Evolutionary conservation across 148 eudicot species (phyloP).

Genomic region (Rhododendron griersonianum): DNA sequence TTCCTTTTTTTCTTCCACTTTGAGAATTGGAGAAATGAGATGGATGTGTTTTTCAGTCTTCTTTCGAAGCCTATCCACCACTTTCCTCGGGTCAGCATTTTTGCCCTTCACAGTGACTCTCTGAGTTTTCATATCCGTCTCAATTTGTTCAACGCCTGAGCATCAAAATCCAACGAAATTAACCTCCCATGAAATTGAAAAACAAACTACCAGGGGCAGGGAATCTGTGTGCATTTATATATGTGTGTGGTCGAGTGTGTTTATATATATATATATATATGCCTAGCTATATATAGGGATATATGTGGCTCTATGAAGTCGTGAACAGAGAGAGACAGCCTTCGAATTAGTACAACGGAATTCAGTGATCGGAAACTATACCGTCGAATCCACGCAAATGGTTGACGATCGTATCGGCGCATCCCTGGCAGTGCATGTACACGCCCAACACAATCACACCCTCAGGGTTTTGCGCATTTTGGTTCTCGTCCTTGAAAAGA

Average conservation of each 20-base stretch:
- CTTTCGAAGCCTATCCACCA: conserved; percentile 47
- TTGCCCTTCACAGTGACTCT: conserved; percentile 46
- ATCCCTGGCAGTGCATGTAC: conserved; percentile 55
- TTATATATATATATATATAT: not conserved
- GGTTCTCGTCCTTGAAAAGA: not conserved
- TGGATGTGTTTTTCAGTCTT: conserved; percentile 41
- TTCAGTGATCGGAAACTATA: not conserved
- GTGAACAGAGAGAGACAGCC: not conserved
- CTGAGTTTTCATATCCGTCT: conserved; percentile 36
- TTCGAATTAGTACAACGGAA: not conserved
- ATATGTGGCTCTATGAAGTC: not conserved
- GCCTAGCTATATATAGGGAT: not conserved
- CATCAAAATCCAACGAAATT: not conserved
- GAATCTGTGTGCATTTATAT: not conserved
- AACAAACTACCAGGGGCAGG: too few species aligned
- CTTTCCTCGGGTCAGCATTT: conserved; percentile 45
- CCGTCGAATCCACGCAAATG: conserved; percentile 43
- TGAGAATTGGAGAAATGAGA: conserved; percentile 38
- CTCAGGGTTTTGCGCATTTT: conserved; percentile 2
- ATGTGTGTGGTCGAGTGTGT: not conserved
- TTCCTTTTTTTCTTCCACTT: conserved; percentile 20
- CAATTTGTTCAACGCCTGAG: conserved; percentile 49
- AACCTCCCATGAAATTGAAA: too few species aligned
- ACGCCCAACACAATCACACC: conserved; percentile 37
- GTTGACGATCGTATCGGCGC: conserved; percentile 32